Evolutionary conservation across 768 basidiomycete genomes (phyloP).

Genomic region (Neoboletus subvelutipes): DNA sequence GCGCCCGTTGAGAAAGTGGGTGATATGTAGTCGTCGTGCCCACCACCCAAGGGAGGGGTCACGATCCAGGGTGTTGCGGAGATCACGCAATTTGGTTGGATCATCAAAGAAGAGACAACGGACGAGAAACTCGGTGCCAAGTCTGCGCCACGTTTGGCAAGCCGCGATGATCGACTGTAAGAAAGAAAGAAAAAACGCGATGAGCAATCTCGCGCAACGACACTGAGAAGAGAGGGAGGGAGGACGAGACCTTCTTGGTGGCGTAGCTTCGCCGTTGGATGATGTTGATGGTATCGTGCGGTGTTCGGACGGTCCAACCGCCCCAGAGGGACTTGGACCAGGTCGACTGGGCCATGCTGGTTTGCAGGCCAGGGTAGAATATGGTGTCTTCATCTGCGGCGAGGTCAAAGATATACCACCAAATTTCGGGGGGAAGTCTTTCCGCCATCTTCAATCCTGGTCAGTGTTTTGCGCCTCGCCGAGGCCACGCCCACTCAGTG

Average conservation of each 20-base stretch:
- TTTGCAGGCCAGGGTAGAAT: slow-evolving; percentile 59
- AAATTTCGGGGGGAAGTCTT: slow-evolving; percentile 66
- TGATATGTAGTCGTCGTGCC: slow-evolving; percentile 69
- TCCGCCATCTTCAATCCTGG: slow-evolving; percentile 28
- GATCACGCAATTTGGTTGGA: slow-evolving; percentile 50
- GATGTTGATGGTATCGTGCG: slow-evolving; percentile 56
- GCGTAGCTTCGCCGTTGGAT: slow-evolving; percentile 61
- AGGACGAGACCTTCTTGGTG: slow-evolving; percentile 57
- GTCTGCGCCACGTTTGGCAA: slow-evolving; percentile 59
- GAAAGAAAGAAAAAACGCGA: neutral
- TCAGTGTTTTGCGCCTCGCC: too few relatives aligned
- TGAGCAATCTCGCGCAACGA: neutral
- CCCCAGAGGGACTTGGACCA: slow-evolving; percentile 55
- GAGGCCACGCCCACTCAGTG: too few relatives aligned
- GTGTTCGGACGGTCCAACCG: slow-evolving; percentile 58
- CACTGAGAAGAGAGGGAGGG: neutral
- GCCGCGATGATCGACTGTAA: slow-evolving; percentile 64
- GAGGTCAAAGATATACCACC: slow-evolving; percentile 67
- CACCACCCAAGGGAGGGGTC: slow-evolving; percentile 64
- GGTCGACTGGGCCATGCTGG: slow-evolving; percentile 58
- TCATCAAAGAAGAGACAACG: slow-evolving; percentile 67
- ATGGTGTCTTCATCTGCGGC: slow-evolving; percentile 72
- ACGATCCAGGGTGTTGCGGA: slow-evolving; percentile 53
- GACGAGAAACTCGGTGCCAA: slow-evolving; percentile 67
- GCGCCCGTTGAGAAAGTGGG: slow-evolving; percentile 45